Evolutionary conservation across 2,329 filamentous ascomycete species (phyloP), one percentile per base, ranked within the genome.

Genomic region (Pseudocercospora fuligena): DNA sequence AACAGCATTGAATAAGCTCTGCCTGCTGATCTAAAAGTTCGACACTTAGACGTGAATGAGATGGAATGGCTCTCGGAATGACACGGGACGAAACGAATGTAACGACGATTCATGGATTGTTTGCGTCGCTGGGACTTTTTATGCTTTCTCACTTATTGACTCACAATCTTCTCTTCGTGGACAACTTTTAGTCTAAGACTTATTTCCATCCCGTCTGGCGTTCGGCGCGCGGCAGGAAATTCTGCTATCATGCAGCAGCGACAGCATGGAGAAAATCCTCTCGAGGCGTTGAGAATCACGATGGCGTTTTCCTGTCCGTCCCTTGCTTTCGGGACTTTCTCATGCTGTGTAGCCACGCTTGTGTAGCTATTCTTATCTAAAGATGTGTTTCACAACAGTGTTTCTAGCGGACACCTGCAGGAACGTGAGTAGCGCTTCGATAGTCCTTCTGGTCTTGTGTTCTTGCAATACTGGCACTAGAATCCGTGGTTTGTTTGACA

Each of bases 51-150:
- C 47, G 33, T 23, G 27, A 43, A 56, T 33, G 33, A 61, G 61
- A 66, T 46, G 64, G 60, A 21, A 60, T 47, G 58, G 33, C n/a
- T 23, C 23, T 29, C 21, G 58, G 11, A 60, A 60, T 60, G 58
- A 60, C n/a, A 60, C 46, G 58, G 58, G 40, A 60, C 36, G 58
- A 47, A 60, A 67, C 59, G 62, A 67, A 65, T 60, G 66, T 65
- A 63, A 67, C 57, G 66, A 65, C 62, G 40, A 61, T 54, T 25
- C 25, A 54, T 54, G 51, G 51, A 54, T 27, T 54, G 51, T 25
- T 29, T 54, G 23, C 23, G 51, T 54, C 51, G 21, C 51, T 31
- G 51, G 51, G 51, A 25, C 21, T 31, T 14, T 16, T 29, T 54
- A 54, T 54, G 51, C 49, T 54, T 54, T 21, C 16, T 54, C 51